A percentile compares a stretch with the other conserved stretches of the same genome.
Evolutionary conservation across 768 basidiomycete genomes (phyloP).

Genomic region (Steccherinum ochraceum): DNA sequence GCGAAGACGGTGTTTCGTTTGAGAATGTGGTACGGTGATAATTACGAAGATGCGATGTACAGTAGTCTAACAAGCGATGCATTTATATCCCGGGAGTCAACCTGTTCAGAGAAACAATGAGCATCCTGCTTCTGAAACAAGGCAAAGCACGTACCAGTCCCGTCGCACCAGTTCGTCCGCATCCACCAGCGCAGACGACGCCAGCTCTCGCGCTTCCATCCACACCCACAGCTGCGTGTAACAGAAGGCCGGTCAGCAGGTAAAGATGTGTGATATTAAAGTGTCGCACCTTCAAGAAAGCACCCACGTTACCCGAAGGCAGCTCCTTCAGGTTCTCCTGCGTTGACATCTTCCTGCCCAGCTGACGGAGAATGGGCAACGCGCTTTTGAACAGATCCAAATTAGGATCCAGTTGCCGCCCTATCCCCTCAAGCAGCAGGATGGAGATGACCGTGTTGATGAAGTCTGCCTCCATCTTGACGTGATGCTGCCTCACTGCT

Average conservation of each 20-base stretch:
- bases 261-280: not conserved
- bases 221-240: conserved; percentile 76
- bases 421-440: conserved; percentile 91
- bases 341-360: conserved; percentile 87
- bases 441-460: conserved; percentile 97
- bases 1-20: too few species aligned
- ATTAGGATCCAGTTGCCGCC: conserved; percentile 84
- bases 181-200: conserved; percentile 69
- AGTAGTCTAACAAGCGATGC: too few species aligned
- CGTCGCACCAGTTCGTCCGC: conserved; percentile 84
- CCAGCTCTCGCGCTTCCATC: conserved; percentile 87
- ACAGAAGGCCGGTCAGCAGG: conserved; percentile 4
- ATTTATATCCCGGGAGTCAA: conserved; percentile 45
- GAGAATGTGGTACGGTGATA: too few species aligned
- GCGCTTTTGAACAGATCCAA: conserved; percentile 95
- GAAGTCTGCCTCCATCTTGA: conserved; percentile 98
- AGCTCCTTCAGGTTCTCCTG: conserved; percentile 57
- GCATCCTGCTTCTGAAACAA: too few species aligned
- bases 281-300: conserved; percentile 75
- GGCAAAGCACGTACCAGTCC: conserved; percentile 57
- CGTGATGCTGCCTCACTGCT: conserved; percentile 86
- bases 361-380: conserved; percentile 84
- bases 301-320: conserved; percentile 68
- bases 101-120: conserved; percentile 32
- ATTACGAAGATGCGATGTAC: too few species aligned